These are phyloP conservation scores for Colletotrichum truncatum DNA, from an alignment of 2,329 filamentous ascomycete genomes.

Conservation along the genomic window DNA sequence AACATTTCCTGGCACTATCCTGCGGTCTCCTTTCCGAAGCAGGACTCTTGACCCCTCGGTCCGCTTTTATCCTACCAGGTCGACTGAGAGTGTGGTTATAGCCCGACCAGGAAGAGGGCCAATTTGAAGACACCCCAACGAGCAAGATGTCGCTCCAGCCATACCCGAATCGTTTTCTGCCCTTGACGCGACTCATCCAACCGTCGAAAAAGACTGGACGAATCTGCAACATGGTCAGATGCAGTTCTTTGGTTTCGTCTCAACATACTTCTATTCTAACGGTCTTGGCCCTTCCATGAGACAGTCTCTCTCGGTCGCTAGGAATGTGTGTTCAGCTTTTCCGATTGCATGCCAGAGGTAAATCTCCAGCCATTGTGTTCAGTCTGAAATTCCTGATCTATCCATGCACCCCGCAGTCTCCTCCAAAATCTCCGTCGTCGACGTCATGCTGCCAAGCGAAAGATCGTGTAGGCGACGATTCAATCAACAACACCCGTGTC, in stretches of 20 bases:
- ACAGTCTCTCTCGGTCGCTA: neutral
- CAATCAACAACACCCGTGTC: neutral
- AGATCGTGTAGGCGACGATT: neutral
- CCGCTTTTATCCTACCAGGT: neutral
- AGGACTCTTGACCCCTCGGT: neutral
- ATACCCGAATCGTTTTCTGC: conserved; percentile 10
- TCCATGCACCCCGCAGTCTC: conserved; percentile 28
- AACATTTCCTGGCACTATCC: conserved; percentile 6
- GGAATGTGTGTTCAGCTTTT: neutral
- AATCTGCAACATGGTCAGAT: conserved; percentile 29
- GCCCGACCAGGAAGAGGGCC: neutral
- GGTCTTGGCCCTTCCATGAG: conserved; percentile 11
- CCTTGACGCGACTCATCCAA: conserved; percentile 13
- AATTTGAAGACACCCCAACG: neutral
- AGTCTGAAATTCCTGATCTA: conserved; percentile 18
- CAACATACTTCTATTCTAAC: conserved; percentile 11
- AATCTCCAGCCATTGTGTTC: neutral
- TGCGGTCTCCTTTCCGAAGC: neutral
- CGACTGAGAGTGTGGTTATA: neutral
- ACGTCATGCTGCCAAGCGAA: conserved; percentile 23
- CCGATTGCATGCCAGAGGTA: neutral
- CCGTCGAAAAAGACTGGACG: conserved; percentile 15
- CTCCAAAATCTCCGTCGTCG: conserved; percentile 8
- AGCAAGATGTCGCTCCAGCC: neutral
- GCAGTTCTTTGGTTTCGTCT: conserved; percentile 29